Conservation (phyloP, 345 rosid genomes). For the Excoecaria cochinchinensis region DNA sequence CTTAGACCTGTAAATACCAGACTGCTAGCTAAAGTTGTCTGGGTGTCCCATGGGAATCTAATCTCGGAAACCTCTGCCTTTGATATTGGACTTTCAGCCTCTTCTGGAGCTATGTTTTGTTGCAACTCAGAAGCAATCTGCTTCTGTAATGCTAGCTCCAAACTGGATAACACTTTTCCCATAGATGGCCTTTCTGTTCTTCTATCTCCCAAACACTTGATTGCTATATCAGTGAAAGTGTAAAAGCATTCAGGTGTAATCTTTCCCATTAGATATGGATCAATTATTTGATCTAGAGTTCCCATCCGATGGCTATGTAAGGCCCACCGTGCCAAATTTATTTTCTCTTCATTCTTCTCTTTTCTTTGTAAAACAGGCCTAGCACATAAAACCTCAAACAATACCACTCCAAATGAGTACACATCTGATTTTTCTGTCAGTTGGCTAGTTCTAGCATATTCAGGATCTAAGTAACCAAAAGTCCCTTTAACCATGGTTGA, state of each 20-base stretch:
- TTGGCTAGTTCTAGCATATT: background rate
- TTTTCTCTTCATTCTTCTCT: conserved; percentile 16
- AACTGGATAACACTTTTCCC: conserved; percentile 15
- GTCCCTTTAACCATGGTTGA: too few relatives aligned
- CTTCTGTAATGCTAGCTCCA: conserved; percentile 11
- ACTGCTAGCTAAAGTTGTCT: too few relatives aligned
- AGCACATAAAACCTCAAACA: conserved; percentile 33
- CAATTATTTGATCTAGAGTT: conserved; percentile 22
- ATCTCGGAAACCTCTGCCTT: too few relatives aligned
- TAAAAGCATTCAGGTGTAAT: conserved; percentile 22
- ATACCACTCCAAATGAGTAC: conserved; percentile 37
- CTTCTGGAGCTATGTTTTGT: background rate
- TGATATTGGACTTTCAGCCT: too few relatives aligned
- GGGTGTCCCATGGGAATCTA: too few relatives aligned
- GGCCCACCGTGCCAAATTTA: conserved; percentile 33
- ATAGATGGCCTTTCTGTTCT: conserved; percentile 17
- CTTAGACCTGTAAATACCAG: too few relatives aligned
- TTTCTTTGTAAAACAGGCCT: conserved; percentile 22
- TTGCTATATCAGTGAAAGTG: conserved; percentile 10
- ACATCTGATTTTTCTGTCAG: conserved; percentile 20
- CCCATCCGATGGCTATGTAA: conserved; percentile 25
- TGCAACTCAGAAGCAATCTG: conserved; percentile 5
- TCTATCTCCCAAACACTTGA: conserved; percentile 15
- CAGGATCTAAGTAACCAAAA: conserved; percentile 11
- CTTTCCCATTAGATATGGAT: conserved; percentile 29